These are phyloP conservation scores for Prunus davidiana DNA, from an alignment of 306 rosid genomes.

Conservation along the genomic window DNA sequence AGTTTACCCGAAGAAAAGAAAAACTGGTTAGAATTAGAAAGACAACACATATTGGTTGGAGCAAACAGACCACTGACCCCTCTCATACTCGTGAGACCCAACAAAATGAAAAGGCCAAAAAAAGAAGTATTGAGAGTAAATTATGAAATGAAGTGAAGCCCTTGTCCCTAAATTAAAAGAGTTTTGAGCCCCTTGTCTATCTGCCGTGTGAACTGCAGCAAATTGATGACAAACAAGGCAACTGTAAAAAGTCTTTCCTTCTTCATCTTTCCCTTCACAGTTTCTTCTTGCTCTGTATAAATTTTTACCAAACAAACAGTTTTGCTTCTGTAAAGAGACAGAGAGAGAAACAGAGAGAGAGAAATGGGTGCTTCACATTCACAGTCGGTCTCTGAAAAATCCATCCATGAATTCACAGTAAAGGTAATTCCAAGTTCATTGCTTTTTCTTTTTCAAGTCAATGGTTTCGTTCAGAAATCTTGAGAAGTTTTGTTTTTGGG, in stretches of 20 bases:
- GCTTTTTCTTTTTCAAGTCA: not conserved
- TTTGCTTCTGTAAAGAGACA: not conserved
- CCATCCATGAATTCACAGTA: slow-evolving; percentile 79
- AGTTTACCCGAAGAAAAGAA: not conserved
- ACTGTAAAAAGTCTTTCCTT: not conserved
- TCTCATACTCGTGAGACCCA: not conserved
- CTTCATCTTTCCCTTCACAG: not conserved
- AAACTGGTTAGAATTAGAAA: not conserved
- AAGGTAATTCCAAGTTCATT: slow-evolving; percentile 42
- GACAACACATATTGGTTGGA: not conserved
- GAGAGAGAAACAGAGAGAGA: not conserved
- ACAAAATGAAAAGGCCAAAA: not conserved
- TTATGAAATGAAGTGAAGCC: not conserved
- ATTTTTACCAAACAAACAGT: not conserved
- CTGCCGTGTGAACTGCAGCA: not conserved
- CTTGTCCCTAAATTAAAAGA: not conserved
- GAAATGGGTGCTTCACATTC: slow-evolving; percentile 77
- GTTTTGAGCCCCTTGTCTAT: not conserved
- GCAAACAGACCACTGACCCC: not conserved
- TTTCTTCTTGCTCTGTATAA: not conserved
- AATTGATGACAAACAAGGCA: not conserved
- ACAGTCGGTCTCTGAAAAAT: slow-evolving; percentile 52
- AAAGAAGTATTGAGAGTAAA: too few species aligned
- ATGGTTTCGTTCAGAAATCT: not conserved
- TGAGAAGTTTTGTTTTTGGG: not conserved